phyloP scores from a whole-genome alignment of 164 flowering plant genomes.

The Tetracentron sinense region DNA sequence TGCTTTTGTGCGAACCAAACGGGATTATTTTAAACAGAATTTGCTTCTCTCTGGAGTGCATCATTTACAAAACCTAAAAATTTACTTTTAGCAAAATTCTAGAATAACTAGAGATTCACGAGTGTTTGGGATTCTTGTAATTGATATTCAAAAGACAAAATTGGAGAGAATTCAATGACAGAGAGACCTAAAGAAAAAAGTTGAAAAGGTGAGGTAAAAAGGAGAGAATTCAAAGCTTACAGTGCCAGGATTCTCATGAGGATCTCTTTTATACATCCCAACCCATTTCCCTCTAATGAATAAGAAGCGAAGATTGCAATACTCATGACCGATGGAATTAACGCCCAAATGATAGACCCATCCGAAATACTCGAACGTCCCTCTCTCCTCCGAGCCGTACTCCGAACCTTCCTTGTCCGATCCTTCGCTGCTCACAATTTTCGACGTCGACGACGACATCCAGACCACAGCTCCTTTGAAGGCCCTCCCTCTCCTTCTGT shows the following conservation, averaged over 20 bases:
- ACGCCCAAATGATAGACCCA: slow-evolving; percentile 85
- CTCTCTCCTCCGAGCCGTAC: slow-evolving; percentile 16
- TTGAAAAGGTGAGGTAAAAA: not conserved
- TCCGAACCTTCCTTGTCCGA: slow-evolving; percentile 5
- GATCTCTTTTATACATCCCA: slow-evolving; percentile 86
- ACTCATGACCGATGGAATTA: slow-evolving; percentile 76
- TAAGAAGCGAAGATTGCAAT: slow-evolving; percentile 75
- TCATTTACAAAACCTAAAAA: too few species aligned
- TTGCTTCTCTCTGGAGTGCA: too few species aligned
- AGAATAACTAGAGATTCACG: not conserved
- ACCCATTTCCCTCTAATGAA: slow-evolving; percentile 61
- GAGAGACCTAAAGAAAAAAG: not conserved
- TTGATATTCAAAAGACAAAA: not conserved
- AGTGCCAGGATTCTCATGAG: slow-evolving; percentile 67
- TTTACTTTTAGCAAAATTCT: too few species aligned
- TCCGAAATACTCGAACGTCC: slow-evolving; percentile 55
- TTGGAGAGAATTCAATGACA: not conserved
- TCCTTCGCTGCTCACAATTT: slow-evolving; percentile 4
- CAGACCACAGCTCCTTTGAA: not conserved
- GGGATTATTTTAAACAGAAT: too few species aligned
- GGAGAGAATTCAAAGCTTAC: slow-evolving; percentile 28
- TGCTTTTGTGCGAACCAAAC: too few species aligned
- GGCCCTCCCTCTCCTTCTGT: not conserved
- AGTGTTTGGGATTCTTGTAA: not conserved
- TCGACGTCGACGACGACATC: not conserved